Conservation (phyloP, 2,329 filamentous ascomycete genomes). For the Penicillium rolfsii region DNA sequence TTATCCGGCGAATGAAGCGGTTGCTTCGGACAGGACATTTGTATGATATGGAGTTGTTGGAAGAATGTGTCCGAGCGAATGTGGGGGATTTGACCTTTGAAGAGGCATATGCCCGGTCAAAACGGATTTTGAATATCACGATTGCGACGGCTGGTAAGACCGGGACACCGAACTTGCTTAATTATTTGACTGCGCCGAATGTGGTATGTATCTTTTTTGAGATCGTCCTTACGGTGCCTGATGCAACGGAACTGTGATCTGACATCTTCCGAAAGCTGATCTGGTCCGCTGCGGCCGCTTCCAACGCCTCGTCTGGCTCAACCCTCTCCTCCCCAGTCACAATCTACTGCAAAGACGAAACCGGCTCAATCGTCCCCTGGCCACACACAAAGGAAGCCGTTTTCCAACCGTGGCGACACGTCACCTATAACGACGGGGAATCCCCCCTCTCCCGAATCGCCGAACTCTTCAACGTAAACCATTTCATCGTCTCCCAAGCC, state of each 20-base stretch:
- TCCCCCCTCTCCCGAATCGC: constrained; percentile 72
- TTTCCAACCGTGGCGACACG: constrained; percentile 70
- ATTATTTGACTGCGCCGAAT: constrained; percentile 90
- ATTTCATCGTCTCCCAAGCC: constrained; percentile 93
- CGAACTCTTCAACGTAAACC: constrained; percentile 89
- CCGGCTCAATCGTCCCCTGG: constrained; percentile 75
- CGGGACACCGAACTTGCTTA: constrained; percentile 81
- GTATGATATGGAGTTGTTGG: constrained; percentile 77
- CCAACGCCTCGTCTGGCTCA: constrained; percentile 57
- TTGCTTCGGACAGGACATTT: constrained; percentile 80
- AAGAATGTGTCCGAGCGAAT: constrained; percentile 81
- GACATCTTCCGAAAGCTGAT: constrained; percentile 58
- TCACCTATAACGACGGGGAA: constrained; percentile 67
- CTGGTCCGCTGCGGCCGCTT: constrained; percentile 49
- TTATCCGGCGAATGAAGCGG: constrained; percentile 67
- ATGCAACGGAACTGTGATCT: not conserved
- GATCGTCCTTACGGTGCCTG: not conserved
- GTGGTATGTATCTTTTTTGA: constrained; percentile 63
- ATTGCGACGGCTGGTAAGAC: constrained; percentile 74
- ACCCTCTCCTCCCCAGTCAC: constrained; percentile 68
- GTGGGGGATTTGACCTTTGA: constrained; percentile 90
- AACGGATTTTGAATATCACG: constrained; percentile 88
- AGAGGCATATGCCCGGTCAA: constrained; percentile 84
- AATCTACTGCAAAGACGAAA: constrained; percentile 77
- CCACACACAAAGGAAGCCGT: constrained; percentile 62